phyloP scores from a whole-genome alignment of 2,329 filamentous ascomycete species.

The Exophiala sp. region DNA sequence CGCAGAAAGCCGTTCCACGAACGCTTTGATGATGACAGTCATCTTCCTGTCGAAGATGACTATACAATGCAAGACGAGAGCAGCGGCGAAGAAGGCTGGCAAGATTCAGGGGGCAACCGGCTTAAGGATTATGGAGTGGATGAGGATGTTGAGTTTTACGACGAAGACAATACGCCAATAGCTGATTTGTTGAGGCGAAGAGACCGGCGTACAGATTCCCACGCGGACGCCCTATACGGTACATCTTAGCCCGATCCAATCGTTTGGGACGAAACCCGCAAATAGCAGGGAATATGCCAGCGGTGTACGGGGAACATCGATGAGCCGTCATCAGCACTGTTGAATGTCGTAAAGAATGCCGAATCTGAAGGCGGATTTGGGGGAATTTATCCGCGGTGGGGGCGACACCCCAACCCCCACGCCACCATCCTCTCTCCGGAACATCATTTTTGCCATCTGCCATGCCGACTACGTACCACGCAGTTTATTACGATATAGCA shows the following conservation, averaged over 20 bases:
- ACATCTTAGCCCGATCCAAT: not conserved
- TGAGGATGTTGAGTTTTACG: conserved; percentile 59
- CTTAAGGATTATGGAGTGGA: conserved; percentile 60
- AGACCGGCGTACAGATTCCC: conserved; percentile 12
- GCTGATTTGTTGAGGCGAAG: conserved; percentile 46
- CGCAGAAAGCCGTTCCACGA: conserved; percentile 41
- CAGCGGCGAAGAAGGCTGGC: conserved; percentile 56
- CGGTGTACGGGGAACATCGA: no score
- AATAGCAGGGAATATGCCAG: no score
- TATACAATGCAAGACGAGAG: conserved; percentile 26
- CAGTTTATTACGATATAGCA: no score
- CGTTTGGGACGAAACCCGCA: no score
- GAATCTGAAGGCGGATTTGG: not conserved
- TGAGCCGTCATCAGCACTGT: no score
- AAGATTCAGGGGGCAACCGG: conserved; percentile 57
- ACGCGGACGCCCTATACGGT: not conserved
- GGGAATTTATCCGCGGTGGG: not conserved
- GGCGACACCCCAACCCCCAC: not conserved
- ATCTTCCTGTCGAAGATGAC: conserved; percentile 20
- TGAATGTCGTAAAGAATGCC: not conserved
- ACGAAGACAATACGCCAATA: conserved; percentile 56
- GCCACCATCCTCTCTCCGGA: not conserved
- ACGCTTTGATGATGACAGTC: conserved; percentile 31
- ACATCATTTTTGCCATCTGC: not conserved
- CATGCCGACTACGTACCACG: no score